Evolutionary conservation across 2,329 filamentous ascomycete species (phyloP), one percentile per base, ranked within the genome.

Genomic region (Huntiella savannae): DNA sequence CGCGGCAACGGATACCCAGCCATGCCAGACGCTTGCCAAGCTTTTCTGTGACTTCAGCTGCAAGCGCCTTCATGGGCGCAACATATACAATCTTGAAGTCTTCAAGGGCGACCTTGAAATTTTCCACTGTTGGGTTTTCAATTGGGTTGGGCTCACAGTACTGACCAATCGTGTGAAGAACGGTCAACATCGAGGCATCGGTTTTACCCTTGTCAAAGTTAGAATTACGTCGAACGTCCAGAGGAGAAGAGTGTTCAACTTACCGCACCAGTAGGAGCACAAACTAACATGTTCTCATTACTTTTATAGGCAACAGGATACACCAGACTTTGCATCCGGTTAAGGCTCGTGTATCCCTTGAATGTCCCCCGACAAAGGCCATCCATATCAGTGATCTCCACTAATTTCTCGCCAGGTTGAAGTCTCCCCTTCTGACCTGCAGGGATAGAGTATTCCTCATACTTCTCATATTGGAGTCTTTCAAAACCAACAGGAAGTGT

Each of bases 81-180:
- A 98, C 91, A 55, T 98, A 98, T 48, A 98, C 86, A 55, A 98
- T 88, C 63, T 98, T 96, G 71, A 96, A 95, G 55, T 93, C 84
- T 45, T 93, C 82, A 0, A 76, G 65, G 49, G 81, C 71, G n/a
- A 94, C 82, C 1, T 73, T 73, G 57, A 95, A 95, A 35, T 94
- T 82, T 0, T 71, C 77, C 1, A 81, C 77, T 46, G 76, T 66
- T 0, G 75, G 75, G 36, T 84, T 68, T 48, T 93, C 83, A 7
- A 80, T 69, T 0, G 87, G 88, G 53, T 77, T 86, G 0, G 91
- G 88, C 1, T 71, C 68, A 17, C 83, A 73, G 56, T 96, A 88
- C 59, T 93, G 87, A 1, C 82, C 77, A 48, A 98, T 78, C 0
- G 83, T 82, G 58, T 94, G 92, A 49, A 98, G 67, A 49, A 98